Percentiles rank a stretch among this genome's conserved stretches.
Conservation (phyloP, 345 rosid species). For the Erysimum cheiranthoides region DNA sequence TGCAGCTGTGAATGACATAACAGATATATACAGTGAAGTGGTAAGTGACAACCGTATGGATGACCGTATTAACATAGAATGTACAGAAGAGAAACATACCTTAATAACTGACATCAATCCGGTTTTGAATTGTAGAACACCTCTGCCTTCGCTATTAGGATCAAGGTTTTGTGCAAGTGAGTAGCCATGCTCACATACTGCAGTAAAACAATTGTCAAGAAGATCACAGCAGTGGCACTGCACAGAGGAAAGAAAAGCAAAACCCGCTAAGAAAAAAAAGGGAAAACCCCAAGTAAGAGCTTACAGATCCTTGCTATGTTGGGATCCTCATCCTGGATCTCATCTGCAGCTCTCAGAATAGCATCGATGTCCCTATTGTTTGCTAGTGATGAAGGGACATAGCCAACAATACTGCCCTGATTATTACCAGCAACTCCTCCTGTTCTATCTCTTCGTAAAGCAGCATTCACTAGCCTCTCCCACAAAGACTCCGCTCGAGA, state of each 20-base stretch:
- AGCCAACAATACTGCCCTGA: slow-evolving; percentile 71
- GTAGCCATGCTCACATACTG: slow-evolving; percentile 98
- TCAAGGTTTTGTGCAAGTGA: slow-evolving; percentile 95
- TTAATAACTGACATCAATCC: slow-evolving; percentile 96
- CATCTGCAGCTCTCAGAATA: slow-evolving; percentile 94
- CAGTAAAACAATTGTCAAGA: slow-evolving; percentile 36
- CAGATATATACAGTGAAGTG: slow-evolving; percentile 11
- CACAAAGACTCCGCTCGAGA: slow-evolving; percentile 77
- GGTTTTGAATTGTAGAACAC: slow-evolving; percentile 96
- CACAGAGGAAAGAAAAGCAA: slow-evolving; percentile 14
- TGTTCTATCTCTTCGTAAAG: slow-evolving; percentile 69
- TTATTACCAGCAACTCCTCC: slow-evolving; percentile 59
- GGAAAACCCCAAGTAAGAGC: slow-evolving; percentile 25
- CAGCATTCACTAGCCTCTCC: slow-evolving; percentile 93
- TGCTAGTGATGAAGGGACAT: slow-evolving; percentile 85
- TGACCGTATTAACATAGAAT: slow-evolving; percentile 6
- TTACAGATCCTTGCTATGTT: slow-evolving; percentile 80
- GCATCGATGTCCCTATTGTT: slow-evolving; percentile 89
- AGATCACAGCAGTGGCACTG: slow-evolving; percentile 11
- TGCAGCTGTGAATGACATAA: slow-evolving; percentile 13
- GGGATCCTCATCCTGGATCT: slow-evolving; percentile 93
- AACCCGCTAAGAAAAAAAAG: background rate
- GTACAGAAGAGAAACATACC: slow-evolving; percentile 49
- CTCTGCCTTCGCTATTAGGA: slow-evolving; percentile 98
- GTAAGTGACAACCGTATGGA: background rate